A percentile compares a stretch with the other conserved stretches of the same genome.
These are phyloP conservation scores for Gloeopeniophorella convolvens DNA, from an alignment of 768 basidiomycete species.

Conservation along the genomic window DNA sequence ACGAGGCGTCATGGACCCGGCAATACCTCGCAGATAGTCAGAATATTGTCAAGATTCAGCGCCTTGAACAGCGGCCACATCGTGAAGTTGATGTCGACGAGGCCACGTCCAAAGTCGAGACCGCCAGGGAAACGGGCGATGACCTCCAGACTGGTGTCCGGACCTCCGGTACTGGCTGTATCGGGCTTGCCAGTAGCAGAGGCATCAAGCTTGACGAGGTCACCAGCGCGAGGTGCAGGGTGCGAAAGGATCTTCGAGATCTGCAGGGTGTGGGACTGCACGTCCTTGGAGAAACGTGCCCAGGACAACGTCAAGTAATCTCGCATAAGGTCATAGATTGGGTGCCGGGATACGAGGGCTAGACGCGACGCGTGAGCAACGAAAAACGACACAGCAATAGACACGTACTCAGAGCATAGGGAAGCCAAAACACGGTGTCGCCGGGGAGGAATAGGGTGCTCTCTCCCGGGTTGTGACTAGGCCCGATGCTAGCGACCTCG, in stretches of 20 bases:
- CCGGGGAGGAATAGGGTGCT: conserved; percentile 85
- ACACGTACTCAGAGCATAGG: conserved; percentile 79
- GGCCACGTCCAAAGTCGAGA: conserved; percentile 83
- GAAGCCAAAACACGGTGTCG: conserved; percentile 92
- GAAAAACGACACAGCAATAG: conserved; percentile 9
- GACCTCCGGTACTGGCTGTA: conserved; percentile 24
- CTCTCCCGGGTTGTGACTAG: conserved; percentile 75
- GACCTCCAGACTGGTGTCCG: conserved; percentile 62
- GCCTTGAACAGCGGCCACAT: conserved; percentile 97
- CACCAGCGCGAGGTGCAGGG: conserved; percentile 82
- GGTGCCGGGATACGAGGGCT: conserved; percentile 87
- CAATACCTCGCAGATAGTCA: conserved; percentile 85
- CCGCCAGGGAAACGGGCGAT: conserved; percentile 91
- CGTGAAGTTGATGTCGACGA: conserved; percentile 92
- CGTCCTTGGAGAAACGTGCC: conserved; percentile 92
- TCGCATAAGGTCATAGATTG: conserved; percentile 91
- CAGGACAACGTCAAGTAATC: conserved; percentile 95
- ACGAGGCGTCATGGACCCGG: background rate
- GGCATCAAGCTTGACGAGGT: conserved; percentile 80
- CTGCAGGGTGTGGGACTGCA: conserved; percentile 86
- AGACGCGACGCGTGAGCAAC: conserved; percentile 13
- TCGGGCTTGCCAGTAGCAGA: conserved; percentile 52
- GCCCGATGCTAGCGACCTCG: conserved; percentile 69
- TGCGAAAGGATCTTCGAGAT: conserved; percentile 84
- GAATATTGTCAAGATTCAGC: conserved; percentile 86